These are phyloP conservation scores for Pluteus cervinus DNA, from an alignment of 768 basidiomycete species.

Conservation along the genomic window DNA sequence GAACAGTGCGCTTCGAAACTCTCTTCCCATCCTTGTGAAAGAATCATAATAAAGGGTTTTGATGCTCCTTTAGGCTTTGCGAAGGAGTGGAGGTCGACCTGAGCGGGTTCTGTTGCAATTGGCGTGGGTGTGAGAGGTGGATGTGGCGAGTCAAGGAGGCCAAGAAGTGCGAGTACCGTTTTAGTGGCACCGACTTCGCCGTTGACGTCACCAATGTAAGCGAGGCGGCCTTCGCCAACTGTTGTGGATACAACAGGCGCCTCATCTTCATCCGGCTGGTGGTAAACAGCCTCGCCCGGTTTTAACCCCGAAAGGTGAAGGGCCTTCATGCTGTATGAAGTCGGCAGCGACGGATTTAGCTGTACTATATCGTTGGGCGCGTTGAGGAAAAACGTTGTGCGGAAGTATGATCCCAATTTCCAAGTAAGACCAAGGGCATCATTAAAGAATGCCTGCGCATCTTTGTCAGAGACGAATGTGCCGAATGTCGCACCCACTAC, in stretches of 20 bases:
- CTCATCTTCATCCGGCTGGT: constrained; percentile 13
- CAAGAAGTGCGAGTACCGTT: constrained; percentile 26
- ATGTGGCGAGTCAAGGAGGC: constrained; percentile 11
- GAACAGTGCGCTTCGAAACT: constrained; percentile 8
- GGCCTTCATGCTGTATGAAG: constrained; percentile 21
- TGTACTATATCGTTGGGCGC: constrained; percentile 20
- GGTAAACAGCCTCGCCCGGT: constrained; percentile 19
- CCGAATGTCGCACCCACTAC: constrained; percentile 30
- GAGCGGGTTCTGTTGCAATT: too few species aligned
- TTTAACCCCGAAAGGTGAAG: constrained; percentile 17
- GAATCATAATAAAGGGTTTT: constrained; percentile 18
- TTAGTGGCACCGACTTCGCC: constrained; percentile 18
- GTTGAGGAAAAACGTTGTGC: constrained; percentile 30
- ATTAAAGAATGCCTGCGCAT: constrained; percentile 23
- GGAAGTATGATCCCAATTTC: constrained; percentile 33
- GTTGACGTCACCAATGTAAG: constrained; percentile 30
- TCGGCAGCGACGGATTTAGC: constrained; percentile 17
- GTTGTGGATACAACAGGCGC: constrained; percentile 19
- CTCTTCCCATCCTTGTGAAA: constrained; percentile 15
- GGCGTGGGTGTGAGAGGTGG: too few species aligned
- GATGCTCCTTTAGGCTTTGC: constrained; percentile 10
- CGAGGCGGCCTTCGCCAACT: constrained; percentile 23
- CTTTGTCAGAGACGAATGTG: constrained; percentile 14
- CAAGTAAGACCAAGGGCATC: constrained; percentile 27
- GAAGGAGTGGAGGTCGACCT: too few species aligned